These are phyloP conservation scores for Desmodesmus armatus DNA, from an alignment of 139 green algal genomes.

Conservation along the genomic window DNA sequence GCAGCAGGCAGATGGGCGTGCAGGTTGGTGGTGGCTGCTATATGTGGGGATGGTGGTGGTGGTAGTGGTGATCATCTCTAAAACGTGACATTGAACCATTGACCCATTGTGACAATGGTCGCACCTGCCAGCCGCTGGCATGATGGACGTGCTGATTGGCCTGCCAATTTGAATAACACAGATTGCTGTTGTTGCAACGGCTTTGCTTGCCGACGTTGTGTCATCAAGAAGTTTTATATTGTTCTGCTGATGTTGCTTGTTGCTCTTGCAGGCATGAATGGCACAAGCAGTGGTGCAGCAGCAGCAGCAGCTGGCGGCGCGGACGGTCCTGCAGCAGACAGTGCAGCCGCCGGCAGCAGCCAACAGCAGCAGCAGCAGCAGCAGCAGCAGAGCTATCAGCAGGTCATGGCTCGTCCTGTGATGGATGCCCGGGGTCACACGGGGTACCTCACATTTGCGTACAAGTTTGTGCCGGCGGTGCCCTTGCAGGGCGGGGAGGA, in stretches of 20 bases:
- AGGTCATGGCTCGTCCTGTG: slow-evolving; percentile 62
- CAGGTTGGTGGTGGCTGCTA: too few relatives aligned
- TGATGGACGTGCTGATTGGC: too few relatives aligned
- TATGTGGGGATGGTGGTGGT: too few relatives aligned
- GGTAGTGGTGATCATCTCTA: too few relatives aligned
- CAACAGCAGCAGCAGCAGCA: slow-evolving; percentile 37
- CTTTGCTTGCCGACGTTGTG: background rate
- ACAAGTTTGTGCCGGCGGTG: slow-evolving; percentile 65
- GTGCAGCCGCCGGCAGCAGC: slow-evolving; percentile 39
- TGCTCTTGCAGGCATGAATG: too few relatives aligned
- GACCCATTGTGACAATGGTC: too few relatives aligned
- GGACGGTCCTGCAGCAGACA: slow-evolving; percentile 4
- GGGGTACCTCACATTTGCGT: slow-evolving; percentile 91
- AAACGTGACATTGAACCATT: too few relatives aligned
- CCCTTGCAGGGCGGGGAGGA: background rate
- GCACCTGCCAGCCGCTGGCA: too few relatives aligned
- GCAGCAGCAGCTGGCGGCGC: slow-evolving; percentile 33
- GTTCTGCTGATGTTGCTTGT: too few relatives aligned
- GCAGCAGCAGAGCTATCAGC: slow-evolving; percentile 25
- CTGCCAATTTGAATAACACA: too few relatives aligned
- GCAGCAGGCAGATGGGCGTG: background rate
- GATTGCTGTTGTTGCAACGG: too few relatives aligned
- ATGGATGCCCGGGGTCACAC: slow-evolving; percentile 85
- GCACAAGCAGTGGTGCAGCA: background rate
- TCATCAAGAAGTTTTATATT: too few relatives aligned